These are phyloP conservation scores for Beauveria sp. DNA, from an alignment of 2,329 filamentous ascomycete genomes.

Conservation along the genomic window DNA sequence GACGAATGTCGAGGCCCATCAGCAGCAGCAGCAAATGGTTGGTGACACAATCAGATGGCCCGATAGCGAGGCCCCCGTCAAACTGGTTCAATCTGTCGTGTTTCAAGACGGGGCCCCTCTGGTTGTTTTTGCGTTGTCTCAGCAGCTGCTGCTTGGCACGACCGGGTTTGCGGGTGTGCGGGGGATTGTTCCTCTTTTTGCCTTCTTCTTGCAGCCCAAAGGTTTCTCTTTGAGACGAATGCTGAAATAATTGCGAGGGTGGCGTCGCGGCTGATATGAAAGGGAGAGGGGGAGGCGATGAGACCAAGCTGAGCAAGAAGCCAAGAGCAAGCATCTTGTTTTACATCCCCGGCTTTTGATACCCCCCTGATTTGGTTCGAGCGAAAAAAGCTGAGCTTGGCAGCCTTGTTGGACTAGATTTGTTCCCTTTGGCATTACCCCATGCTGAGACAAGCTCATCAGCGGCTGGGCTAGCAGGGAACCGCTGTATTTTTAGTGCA, in stretches of 20 bases:
- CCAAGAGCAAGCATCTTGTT: neutral
- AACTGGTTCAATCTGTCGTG: neutral
- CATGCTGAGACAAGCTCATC: neutral
- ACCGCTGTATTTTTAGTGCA: neutral
- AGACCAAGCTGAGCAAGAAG: neutral
- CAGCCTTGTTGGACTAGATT: neutral
- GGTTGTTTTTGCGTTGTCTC: neutral
- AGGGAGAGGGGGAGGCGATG: too few relatives aligned
- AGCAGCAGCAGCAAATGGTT: neutral
- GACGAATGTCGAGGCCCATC: neutral
- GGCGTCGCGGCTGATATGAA: too few relatives aligned
- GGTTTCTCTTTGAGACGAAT: neutral
- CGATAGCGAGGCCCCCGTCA: neutral
- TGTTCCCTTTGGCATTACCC: neutral
- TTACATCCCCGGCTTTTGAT: neutral
- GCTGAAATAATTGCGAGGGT: too few relatives aligned
- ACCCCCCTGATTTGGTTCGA: neutral
- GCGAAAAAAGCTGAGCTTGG: neutral
- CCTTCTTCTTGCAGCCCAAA: neutral
- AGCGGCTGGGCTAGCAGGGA: neutral
- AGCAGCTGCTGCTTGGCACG: neutral
- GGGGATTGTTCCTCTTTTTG: too few relatives aligned
- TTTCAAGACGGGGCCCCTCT: neutral
- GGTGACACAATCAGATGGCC: slow-evolving; percentile 3
- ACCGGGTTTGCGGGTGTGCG: too few relatives aligned